Evolutionary conservation across 768 basidiomycete species (phyloP).

Genomic region (Trametopsis cervina): DNA sequence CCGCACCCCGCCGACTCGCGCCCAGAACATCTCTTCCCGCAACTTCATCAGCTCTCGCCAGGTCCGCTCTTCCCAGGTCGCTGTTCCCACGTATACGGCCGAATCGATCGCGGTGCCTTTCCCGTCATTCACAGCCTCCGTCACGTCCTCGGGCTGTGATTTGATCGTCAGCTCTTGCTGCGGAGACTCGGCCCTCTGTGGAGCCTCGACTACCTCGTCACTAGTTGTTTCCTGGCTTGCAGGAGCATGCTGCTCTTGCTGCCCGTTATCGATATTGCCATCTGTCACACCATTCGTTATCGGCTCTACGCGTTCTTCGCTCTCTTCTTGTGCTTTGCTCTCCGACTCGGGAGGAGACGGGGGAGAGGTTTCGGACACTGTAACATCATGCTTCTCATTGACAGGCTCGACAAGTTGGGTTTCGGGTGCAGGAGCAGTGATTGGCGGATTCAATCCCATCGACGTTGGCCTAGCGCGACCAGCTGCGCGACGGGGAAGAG

Average conservation of each 20-base stretch:
- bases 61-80: constrained; percentile 80
- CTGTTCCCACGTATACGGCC: constrained; percentile 50
- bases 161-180: too few relatives aligned
- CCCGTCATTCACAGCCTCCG: constrained; percentile 22
- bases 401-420: neutral
- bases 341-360: neutral
- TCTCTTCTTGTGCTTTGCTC: neutral
- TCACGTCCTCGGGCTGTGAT: neutral
- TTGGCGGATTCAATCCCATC: constrained; percentile 16
- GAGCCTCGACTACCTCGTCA: neutral
- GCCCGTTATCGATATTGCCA: neutral
- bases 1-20: constrained; percentile 55
- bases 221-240: too few relatives aligned
- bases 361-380: neutral
- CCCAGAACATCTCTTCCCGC: constrained; percentile 85
- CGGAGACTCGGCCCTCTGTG: neutral
- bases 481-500: constrained; percentile 60
- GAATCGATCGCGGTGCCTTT: neutral
- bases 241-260: neutral
- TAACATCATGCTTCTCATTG: neutral
- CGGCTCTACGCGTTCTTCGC: neutral
- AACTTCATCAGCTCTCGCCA: constrained; percentile 74
- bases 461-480: constrained; percentile 37
- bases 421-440: constrained; percentile 3
- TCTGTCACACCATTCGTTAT: neutral